These are phyloP conservation scores for Apiospora pterosperma DNA, from an alignment of 2,329 filamentous ascomycete species.

Conservation along the genomic window DNA sequence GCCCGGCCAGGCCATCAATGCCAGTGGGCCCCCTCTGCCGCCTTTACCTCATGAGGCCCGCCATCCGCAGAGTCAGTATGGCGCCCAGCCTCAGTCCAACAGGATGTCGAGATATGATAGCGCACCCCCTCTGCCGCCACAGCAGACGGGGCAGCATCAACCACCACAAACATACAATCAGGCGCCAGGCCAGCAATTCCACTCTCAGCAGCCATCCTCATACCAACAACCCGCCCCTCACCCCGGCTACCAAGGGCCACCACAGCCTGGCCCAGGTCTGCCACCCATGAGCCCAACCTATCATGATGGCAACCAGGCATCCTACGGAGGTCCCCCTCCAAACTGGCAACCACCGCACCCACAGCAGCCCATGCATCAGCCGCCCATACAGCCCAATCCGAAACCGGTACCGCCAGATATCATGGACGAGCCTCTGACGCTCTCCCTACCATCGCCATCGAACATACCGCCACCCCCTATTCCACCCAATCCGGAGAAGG, in stretches of 20 bases:
- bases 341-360: conserved; percentile 22
- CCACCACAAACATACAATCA: conserved; percentile 11
- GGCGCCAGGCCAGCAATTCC: conserved; percentile 18
- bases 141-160: conserved; percentile 20
- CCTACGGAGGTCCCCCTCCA: background rate
- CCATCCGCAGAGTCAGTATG: conserved; percentile 22
- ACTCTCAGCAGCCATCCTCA: conserved; percentile 11
- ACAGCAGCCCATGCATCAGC: conserved; percentile 17
- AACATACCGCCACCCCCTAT: conserved; percentile 74
- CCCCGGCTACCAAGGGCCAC: conserved; percentile 14
- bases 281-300: conserved; percentile 8
- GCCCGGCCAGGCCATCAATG: conserved; percentile 30
- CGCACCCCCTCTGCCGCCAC: conserved; percentile 28
- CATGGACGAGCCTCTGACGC: conserved; percentile 54
- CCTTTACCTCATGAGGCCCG: conserved; percentile 30
- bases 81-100: conserved; percentile 16
- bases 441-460: conserved; percentile 44
- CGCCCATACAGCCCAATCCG: conserved; percentile 29
- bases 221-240: conserved; percentile 15
- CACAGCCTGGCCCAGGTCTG: conserved; percentile 6
- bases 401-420: conserved; percentile 48
- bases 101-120: conserved; percentile 30
- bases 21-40: conserved; percentile 28
- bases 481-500: conserved; percentile 93
- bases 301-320: conserved; percentile 8